phyloP scores from a whole-genome alignment of 805 yeast species.

The Ascoidea asiatica region DNA sequence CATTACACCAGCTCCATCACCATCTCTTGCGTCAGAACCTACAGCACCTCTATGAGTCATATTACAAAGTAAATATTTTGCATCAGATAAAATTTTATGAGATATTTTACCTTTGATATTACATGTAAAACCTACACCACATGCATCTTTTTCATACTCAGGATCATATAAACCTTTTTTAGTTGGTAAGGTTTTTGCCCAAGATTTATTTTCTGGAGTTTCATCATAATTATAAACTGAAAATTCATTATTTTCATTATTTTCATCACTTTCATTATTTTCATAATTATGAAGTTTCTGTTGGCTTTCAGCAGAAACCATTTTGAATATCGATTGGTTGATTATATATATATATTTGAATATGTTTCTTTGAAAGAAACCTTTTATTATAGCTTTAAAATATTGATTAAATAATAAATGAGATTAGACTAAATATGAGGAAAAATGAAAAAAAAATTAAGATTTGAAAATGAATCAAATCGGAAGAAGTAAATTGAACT shows the following conservation, averaged over 20 bases:
- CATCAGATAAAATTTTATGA: conserved; percentile 90
- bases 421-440: too few relatives aligned
- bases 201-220: conserved; percentile 64
- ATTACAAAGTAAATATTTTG: conserved; percentile 75
- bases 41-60: conserved; percentile 99
- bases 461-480: too few relatives aligned
- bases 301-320: not conserved
- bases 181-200: conserved; percentile 85
- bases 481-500: too few relatives aligned
- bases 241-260: too few relatives aligned
- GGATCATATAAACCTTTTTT: conserved; percentile 90
- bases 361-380: too few relatives aligned
- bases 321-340: too few relatives aligned
- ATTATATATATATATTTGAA: too few relatives aligned
- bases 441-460: too few relatives aligned
- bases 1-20: conserved; percentile 98
- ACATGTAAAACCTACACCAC: conserved; percentile 98
- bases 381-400: too few relatives aligned
- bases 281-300: too few relatives aligned
- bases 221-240: conserved; percentile 61
- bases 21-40: conserved; percentile 89
- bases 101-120: conserved; percentile 79
- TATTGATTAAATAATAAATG: too few relatives aligned
- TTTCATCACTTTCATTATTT: too few relatives aligned
- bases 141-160: conserved; percentile 86